Evolutionary conservation across 192 early-diverging fungal genomes (phyloP).

Genomic region (Coemansia sp.): DNA sequence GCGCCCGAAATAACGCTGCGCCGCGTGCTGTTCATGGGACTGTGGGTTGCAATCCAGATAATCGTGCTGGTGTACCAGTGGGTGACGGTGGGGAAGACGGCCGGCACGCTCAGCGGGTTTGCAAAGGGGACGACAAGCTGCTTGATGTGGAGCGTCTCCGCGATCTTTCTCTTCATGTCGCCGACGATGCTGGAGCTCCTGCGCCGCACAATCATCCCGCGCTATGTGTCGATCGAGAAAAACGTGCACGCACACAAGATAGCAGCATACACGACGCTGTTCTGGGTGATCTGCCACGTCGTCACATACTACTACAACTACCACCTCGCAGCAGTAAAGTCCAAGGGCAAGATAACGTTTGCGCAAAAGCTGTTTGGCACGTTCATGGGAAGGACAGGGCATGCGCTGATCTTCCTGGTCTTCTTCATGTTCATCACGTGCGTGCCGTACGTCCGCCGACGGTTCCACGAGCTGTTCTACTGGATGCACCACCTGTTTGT

Average conservation of each 20-base stretch:
- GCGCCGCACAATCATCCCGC: constrained; percentile 69
- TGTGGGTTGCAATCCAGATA: constrained; percentile 62
- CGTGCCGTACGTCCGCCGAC: constrained; percentile 36
- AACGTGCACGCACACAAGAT: constrained; percentile 82
- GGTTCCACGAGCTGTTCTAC: constrained; percentile 73
- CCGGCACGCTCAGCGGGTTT: constrained; percentile 46
- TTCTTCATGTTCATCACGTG: constrained; percentile 40
- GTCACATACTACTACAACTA: constrained; percentile 76
- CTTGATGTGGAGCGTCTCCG: constrained; percentile 56
- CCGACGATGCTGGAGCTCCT: constrained; percentile 73
- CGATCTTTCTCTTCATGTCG: constrained; percentile 75
- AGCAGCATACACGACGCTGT: constrained; percentile 70
- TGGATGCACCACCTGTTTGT: constrained; percentile 87
- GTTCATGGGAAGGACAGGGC: constrained; percentile 71
- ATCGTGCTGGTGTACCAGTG: constrained; percentile 59
- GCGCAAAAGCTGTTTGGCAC: constrained; percentile 56
- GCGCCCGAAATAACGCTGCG: constrained; percentile 51
- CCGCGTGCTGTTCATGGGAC: constrained; percentile 52
- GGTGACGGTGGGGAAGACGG: constrained; percentile 53
- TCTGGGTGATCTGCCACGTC: constrained; percentile 69
- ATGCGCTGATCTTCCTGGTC: constrained; percentile 51
- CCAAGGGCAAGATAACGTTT: constrained; percentile 45
- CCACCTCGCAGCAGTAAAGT: constrained; percentile 27
- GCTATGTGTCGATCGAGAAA: constrained; percentile 76
- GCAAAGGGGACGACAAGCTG: constrained; percentile 44